A percentile compares a stretch with the other conserved stretches of the same genome.
Evolutionary conservation across 164 flowering plant genomes (phyloP).

Genomic region (Tetracentron sinense): DNA sequence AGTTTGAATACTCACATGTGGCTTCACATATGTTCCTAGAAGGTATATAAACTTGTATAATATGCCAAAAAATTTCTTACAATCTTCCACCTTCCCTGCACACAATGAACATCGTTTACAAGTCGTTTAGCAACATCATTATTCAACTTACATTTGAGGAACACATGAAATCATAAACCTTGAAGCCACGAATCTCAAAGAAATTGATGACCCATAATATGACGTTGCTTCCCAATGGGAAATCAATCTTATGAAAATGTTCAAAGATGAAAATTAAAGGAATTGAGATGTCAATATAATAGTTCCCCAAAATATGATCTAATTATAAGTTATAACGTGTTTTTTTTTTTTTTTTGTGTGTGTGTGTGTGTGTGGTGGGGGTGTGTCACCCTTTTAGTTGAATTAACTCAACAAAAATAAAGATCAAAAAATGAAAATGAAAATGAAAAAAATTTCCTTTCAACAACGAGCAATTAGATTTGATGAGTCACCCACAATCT

Average conservation of each 20-base stretch:
- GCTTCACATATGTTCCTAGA: constrained; percentile 82
- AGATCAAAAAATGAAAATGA: too few species aligned
- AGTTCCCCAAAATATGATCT: not conserved
- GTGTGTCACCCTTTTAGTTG: too few species aligned
- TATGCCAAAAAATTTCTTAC: constrained; percentile 56
- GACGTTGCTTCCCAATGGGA: too few species aligned
- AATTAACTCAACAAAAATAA: too few species aligned
- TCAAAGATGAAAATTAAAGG: too few species aligned
- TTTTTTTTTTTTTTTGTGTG: too few species aligned
- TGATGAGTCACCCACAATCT: too few species aligned
- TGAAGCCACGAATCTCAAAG: not conserved
- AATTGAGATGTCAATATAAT: not conserved
- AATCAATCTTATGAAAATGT: not conserved
- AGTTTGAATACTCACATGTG: constrained; percentile 55
- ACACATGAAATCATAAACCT: not conserved
- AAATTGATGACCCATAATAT: not conserved
- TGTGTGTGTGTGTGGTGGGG: too few species aligned
- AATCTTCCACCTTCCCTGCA: constrained; percentile 81
- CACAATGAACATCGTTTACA: constrained; percentile 5
- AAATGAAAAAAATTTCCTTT: too few species aligned
- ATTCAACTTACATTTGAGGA: not conserved
- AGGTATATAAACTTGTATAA: constrained; percentile 72
- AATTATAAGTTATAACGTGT: not conserved
- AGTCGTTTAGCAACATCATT: not conserved
- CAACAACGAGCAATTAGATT: too few species aligned